Conservation (phyloP, 306 rosid genomes). For the Elaeagnus macrophylla region DNA sequence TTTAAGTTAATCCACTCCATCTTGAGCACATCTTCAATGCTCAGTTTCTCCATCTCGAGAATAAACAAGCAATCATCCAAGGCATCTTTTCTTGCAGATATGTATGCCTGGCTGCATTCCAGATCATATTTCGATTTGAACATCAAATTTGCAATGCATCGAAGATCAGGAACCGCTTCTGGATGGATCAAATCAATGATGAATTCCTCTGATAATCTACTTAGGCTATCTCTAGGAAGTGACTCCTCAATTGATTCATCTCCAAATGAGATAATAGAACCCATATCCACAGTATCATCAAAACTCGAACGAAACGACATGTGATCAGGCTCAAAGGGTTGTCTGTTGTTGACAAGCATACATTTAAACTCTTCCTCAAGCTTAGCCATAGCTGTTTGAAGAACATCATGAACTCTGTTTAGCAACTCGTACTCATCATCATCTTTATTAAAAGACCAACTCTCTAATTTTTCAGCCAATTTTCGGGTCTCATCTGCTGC, state of each 20-base stretch:
- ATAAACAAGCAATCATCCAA: slow-evolving; percentile 62
- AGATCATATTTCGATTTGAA: slow-evolving; percentile 55
- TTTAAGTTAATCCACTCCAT: slow-evolving; percentile 68
- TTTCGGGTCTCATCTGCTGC: slow-evolving; percentile 49
- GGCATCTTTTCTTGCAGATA: slow-evolving; percentile 56
- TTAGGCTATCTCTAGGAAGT: slow-evolving; percentile 44
- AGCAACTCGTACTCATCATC: slow-evolving; percentile 35
- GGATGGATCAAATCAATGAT: slow-evolving; percentile 61
- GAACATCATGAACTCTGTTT: slow-evolving; percentile 55
- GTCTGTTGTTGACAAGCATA: slow-evolving; percentile 63
- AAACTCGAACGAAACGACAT: slow-evolving; percentile 64
- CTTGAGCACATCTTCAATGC: slow-evolving; percentile 78
- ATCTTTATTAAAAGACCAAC: slow-evolving; percentile 39
- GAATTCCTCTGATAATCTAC: slow-evolving; percentile 53
- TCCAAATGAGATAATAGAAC: slow-evolving; percentile 59
- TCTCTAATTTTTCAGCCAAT: slow-evolving; percentile 48
- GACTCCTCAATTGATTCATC: slow-evolving; percentile 65
- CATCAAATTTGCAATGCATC: slow-evolving; percentile 56
- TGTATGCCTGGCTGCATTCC: slow-evolving; percentile 73
- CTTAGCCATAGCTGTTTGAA: slow-evolving; percentile 77
- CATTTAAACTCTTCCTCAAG: slow-evolving; percentile 73
- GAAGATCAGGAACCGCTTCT: slow-evolving; percentile 50
- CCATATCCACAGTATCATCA: slow-evolving; percentile 52
- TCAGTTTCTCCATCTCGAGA: slow-evolving; percentile 76
- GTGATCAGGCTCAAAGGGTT: slow-evolving; percentile 62